Evolutionary conservation across 2,329 filamentous ascomycete genomes (phyloP), one percentile per base, ranked within the genome.

Genomic region (Sarocladiaceae sp.): DNA sequence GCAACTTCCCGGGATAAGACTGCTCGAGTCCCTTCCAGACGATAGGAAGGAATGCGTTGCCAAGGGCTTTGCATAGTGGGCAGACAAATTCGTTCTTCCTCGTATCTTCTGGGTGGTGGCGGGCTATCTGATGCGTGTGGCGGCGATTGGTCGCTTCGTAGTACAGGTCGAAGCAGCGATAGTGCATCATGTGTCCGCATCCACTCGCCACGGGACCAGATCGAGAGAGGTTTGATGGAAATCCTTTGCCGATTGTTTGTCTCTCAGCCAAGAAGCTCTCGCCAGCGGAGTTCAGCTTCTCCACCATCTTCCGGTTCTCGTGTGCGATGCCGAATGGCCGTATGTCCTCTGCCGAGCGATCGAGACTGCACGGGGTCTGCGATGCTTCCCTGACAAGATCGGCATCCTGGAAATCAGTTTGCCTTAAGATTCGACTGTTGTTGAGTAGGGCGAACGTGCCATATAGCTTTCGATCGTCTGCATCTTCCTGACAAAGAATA

Each of bases 141-240:
- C 94, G 83, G 55, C 92, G 81, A 51, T 86, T 78, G 0, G 90
- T 96, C 3, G 93, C 90, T 42, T 88, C 83, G 58, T 90, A 87
- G 64, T 97, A 99, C 36, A 88, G 82, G 62, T 97, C 91, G 64
- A 99, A 99, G 70, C 94, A 99, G 59, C 82, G 84, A 66, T 89
- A 97, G 67, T 99, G 94, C 94, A 99, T 99, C 63, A 99, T 95
- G 67, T 99, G 94, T 2, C 94, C 94, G 68, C 94, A 99, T 10
- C 93, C 90, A 31, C 88, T 89, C 11, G 92, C 89, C 2, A 97
- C 87, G 0, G 93, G 88, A 0, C 92, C 94, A 17, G 81, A 76
- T 25, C 79, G 77, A 29, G 83, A 83, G 36, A 83, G 77, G 10
- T 79, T 75, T 6, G 84, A 77, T 2, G 90, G 87, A 63, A 96